These are phyloP conservation scores for Trypanosoma cruzi DNA, from an alignment of 208 protist genomes.

Conservation along the genomic window DNA sequence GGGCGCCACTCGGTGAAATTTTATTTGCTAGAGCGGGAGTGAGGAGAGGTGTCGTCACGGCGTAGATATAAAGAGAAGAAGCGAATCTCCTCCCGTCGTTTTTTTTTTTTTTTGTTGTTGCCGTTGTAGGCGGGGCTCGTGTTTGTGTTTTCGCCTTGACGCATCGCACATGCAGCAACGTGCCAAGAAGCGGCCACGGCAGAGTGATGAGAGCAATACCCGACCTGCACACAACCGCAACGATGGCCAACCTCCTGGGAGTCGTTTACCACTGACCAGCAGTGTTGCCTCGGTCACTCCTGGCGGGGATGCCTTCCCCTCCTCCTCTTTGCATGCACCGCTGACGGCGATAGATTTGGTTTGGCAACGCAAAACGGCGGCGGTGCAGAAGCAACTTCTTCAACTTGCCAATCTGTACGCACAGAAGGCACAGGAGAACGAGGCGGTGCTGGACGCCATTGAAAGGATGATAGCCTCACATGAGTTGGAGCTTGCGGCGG, in stretches of 20 bases:
- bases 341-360: conserved; percentile 8
- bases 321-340: neutral
- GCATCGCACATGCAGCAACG: conserved; percentile 4
- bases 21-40: no score
- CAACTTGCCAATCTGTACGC: conserved; percentile 21
- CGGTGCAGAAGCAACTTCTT: conserved; percentile 23
- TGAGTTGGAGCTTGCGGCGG: conserved; percentile 27
- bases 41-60: no score
- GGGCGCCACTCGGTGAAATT: no score
- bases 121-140: neutral
- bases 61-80: no score
- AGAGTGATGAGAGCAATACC: conserved; percentile 12
- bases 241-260: neutral
- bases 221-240: neutral
- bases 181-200: conserved; percentile 15
- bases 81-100: neutral
- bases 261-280: neutral
- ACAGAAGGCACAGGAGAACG: conserved; percentile 23
- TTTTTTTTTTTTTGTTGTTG: no score
- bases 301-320: neutral
- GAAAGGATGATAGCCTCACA: conserved; percentile 42
- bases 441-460: conserved; percentile 36
- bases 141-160: neutral
- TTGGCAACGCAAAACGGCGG: conserved; percentile 20
- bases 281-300: neutral